Percentiles rank a stretch among this genome's conserved stretches.
Evolutionary conservation across 208 protist species (phyloP).

Genomic region (Leishmania major): DNA sequence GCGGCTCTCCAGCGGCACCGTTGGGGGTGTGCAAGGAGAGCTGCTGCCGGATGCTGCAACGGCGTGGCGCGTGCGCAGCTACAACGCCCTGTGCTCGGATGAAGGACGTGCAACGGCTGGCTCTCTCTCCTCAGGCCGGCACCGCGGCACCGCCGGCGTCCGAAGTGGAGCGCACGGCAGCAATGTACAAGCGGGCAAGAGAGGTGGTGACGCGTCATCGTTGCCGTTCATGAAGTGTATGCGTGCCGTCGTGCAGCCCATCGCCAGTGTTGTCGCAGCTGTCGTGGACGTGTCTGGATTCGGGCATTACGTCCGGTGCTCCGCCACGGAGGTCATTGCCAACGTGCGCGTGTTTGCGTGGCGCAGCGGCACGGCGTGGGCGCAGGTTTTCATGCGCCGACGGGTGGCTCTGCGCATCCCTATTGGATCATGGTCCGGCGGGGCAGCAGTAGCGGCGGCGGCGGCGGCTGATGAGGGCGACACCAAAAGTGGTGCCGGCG

Average conservation of each 20-base stretch:
- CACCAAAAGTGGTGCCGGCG: background rate
- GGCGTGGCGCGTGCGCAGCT: background rate
- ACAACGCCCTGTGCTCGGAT: constrained; percentile 2
- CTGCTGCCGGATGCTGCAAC: background rate
- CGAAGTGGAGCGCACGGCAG: background rate
- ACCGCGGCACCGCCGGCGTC: background rate
- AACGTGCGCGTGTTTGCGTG: constrained; percentile 31
- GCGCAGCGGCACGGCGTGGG: constrained; percentile 22
- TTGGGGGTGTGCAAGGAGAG: background rate
- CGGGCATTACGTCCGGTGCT: background rate
- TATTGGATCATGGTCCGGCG: background rate
- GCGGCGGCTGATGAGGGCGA: background rate
- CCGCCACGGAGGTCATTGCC: constrained; percentile 1
- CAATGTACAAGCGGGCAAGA: background rate
- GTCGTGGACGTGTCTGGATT: constrained; percentile 1
- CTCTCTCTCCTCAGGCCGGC: background rate
- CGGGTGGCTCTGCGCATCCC: constrained; percentile 31
- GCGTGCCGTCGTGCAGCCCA: background rate
- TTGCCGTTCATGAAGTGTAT: background rate
- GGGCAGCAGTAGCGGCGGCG: background rate
- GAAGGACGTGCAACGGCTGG: background rate
- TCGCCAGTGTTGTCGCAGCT: background rate
- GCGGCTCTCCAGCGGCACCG: background rate
- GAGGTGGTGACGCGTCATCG: background rate
- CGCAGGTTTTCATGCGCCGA: constrained; percentile 32